A percentile compares a stretch with the other conserved stretches of the same genome.
These are phyloP conservation scores for Scleroderma bovista DNA, from an alignment of 768 basidiomycete genomes.

Conservation along the genomic window DNA sequence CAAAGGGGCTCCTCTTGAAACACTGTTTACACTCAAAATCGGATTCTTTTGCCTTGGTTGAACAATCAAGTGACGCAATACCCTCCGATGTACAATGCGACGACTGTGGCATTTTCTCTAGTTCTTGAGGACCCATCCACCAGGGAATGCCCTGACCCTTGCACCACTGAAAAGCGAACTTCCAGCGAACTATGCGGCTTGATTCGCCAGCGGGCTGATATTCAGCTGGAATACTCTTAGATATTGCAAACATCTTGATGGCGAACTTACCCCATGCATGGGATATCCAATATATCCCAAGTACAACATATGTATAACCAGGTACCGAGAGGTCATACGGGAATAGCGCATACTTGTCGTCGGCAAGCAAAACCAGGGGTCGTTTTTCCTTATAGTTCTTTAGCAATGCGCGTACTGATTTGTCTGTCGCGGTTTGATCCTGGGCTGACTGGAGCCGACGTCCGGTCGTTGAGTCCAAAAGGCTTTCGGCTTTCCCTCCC, in stretches of 20 bases:
- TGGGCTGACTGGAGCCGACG: conserved; percentile 39
- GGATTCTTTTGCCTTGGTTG: neutral
- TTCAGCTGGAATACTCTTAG: conserved; percentile 43
- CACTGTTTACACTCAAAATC: conserved; percentile 39
- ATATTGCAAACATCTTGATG: neutral
- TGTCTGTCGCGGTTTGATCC: conserved; percentile 65
- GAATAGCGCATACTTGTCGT: conserved; percentile 68
- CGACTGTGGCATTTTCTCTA: neutral
- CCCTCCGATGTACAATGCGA: neutral
- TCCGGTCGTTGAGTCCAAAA: conserved; percentile 38
- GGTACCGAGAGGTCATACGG: conserved; percentile 57
- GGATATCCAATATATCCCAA: conserved; percentile 61
- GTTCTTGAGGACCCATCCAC: conserved; percentile 33
- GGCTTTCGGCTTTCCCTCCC: conserved; percentile 64
- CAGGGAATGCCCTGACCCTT: conserved; percentile 58
- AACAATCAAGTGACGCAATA: neutral
- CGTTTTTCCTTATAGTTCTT: conserved; percentile 47
- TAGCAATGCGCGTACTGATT: conserved; percentile 65
- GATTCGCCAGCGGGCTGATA: conserved; percentile 45
- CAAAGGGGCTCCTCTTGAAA: conserved; percentile 36
- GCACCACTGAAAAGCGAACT: conserved; percentile 85
- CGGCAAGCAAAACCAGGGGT: conserved; percentile 67
- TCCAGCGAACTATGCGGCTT: conserved; percentile 65
- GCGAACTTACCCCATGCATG: conserved; percentile 43
- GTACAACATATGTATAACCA: conserved; percentile 47